Evolutionary conservation across 1,139 yeast genomes (phyloP).

Genomic region (Hyphopichia buzzinii): DNA sequence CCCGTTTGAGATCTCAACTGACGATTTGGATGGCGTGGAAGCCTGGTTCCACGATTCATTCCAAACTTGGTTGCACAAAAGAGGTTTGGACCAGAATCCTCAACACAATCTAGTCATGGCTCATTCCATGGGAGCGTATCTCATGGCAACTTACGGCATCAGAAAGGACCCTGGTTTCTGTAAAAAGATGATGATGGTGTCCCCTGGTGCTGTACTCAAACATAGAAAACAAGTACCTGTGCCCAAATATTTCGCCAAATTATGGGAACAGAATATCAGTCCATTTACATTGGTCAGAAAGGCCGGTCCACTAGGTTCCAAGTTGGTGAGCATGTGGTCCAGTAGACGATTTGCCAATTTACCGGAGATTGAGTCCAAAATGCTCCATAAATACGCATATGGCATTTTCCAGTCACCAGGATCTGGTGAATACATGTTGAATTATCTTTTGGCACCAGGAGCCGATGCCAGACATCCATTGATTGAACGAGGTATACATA

Average conservation of each 20-base stretch:
- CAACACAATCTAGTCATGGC: constrained; percentile 47
- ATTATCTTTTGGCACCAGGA: constrained; percentile 68
- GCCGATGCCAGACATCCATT: constrained; percentile 70
- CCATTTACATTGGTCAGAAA: constrained; percentile 67
- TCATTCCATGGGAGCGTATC: constrained; percentile 65
- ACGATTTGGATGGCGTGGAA: constrained; percentile 40
- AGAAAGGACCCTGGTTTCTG: constrained; percentile 41
- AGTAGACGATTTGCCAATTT: constrained; percentile 60
- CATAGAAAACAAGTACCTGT: constrained; percentile 43
- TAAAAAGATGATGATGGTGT: constrained; percentile 47
- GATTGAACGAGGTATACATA: constrained; percentile 46
- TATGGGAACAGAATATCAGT: constrained; percentile 72
- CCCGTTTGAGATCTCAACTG: constrained; percentile 32
- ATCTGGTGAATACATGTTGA: constrained; percentile 74
- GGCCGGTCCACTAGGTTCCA: constrained; percentile 66
- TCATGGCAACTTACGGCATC: constrained; percentile 49
- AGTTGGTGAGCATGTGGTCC: constrained; percentile 77
- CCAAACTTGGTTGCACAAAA: constrained; percentile 39
- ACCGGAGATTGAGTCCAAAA: constrained; percentile 32
- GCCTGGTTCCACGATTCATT: constrained; percentile 54
- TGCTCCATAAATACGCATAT: constrained; percentile 64
- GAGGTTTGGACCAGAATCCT: constrained; percentile 25
- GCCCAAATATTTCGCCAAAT: constrained; percentile 60
- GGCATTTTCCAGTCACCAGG: constrained; percentile 70
- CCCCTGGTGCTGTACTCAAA: constrained; percentile 64